These are phyloP conservation scores for Cucurbita ficifolia DNA, from an alignment of 306 rosid genomes.

Conservation along the genomic window DNA sequence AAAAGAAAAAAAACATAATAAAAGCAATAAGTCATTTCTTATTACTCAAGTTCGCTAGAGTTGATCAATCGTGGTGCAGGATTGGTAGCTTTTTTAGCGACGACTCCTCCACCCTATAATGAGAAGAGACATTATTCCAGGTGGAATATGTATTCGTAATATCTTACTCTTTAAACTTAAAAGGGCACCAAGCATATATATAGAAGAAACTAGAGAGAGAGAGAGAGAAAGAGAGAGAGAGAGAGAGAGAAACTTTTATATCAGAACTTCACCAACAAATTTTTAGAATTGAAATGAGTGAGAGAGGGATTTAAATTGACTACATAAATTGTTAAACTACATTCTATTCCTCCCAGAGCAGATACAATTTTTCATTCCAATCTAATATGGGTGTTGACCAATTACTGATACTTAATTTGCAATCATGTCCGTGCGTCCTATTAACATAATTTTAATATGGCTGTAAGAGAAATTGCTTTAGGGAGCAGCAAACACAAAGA, in stretches of 20 bases:
- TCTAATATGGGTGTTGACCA: neutral
- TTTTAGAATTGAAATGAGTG: neutral
- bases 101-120: slow-evolving; percentile 68
- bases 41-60: slow-evolving; percentile 88
- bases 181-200: neutral
- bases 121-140: neutral
- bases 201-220: neutral
- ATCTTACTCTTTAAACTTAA: neutral
- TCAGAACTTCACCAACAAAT: neutral
- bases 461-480: neutral
- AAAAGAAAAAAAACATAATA: neutral
- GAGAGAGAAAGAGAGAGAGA: neutral
- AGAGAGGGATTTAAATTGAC: neutral
- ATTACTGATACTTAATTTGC: neutral
- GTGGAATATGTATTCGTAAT: neutral
- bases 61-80: slow-evolving; percentile 86
- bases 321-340: neutral
- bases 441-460: neutral
- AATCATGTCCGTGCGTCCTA: neutral
- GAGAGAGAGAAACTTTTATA: neutral
- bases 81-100: slow-evolving; percentile 34
- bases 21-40: slow-evolving; percentile 1
- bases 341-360: neutral
- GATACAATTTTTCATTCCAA: neutral
- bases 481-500: neutral